These are phyloP conservation scores for Lactarius hengduanensis DNA, from an alignment of 768 basidiomycete species.

Conservation along the genomic window DNA sequence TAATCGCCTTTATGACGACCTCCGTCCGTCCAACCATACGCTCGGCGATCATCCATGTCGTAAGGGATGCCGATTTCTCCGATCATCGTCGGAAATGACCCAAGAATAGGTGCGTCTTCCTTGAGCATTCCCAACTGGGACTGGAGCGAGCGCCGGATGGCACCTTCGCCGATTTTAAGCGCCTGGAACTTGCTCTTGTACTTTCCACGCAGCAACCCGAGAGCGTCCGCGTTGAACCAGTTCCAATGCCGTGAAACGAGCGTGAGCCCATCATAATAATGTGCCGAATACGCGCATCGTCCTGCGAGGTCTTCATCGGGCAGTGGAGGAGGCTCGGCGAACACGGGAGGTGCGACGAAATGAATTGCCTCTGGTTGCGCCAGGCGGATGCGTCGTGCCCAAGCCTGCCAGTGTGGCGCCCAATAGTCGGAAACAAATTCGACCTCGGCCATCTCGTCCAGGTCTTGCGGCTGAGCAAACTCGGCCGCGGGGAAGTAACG, in stretches of 20 bases:
- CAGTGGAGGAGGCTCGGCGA: slow-evolving; percentile 68
- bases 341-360: slow-evolving; percentile 93
- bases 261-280: slow-evolving; percentile 96
- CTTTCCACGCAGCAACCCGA: slow-evolving; percentile 87
- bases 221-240: slow-evolving; percentile 92
- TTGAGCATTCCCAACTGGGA: slow-evolving; percentile 81
- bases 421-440: slow-evolving; percentile 81
- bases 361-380: slow-evolving; percentile 80
- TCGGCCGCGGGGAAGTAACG: slow-evolving; percentile 39
- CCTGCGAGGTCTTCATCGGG: slow-evolving; percentile 54
- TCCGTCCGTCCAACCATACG: slow-evolving; percentile 76
- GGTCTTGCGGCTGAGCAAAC: slow-evolving; percentile 33
- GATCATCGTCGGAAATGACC: slow-evolving; percentile 82
- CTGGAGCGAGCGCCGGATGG: slow-evolving; percentile 78
- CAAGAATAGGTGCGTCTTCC: slow-evolving; percentile 65
- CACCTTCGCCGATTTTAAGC: slow-evolving; percentile 76
- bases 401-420: slow-evolving; percentile 65
- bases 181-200: slow-evolving; percentile 67
- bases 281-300: slow-evolving; percentile 74
- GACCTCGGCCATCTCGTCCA: slow-evolving; percentile 42
- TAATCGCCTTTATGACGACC: slow-evolving; percentile 76
- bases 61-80: slow-evolving; percentile 96
- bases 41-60: slow-evolving; percentile 85
- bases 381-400: slow-evolving; percentile 54
- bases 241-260: slow-evolving; percentile 92